phyloP scores from a whole-genome alignment of 2,329 filamentous ascomycete species.

The Exophiala alcalophila region DNA sequence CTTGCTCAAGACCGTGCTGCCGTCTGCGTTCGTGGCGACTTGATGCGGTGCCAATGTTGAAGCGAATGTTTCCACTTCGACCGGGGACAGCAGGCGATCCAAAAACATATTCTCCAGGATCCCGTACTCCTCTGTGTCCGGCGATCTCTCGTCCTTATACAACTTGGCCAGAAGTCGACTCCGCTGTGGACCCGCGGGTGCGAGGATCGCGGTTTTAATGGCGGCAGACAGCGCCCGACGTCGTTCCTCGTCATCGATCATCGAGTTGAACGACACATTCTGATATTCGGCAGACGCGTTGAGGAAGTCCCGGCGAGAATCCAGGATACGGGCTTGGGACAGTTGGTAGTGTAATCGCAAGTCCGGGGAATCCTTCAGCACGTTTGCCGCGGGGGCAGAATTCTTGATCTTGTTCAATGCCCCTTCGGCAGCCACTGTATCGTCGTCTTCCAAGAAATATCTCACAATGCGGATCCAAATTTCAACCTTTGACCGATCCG shows the following conservation, averaged over 20 bases:
- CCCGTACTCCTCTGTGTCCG: conserved; percentile 71
- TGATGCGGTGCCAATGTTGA: conserved; percentile 80
- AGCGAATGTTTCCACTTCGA: conserved; percentile 85
- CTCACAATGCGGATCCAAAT: conserved; percentile 94
- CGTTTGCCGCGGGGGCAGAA: conserved; percentile 66
- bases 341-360: conserved; percentile 83
- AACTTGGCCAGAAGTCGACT: conserved; percentile 76
- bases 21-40: conserved; percentile 83
- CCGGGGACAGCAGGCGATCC: conserved; percentile 73
- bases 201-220: conserved; percentile 87
- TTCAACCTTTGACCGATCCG: conserved; percentile 74
- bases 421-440: conserved; percentile 76
- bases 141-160: conserved; percentile 87
- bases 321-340: conserved; percentile 87
- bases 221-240: conserved; percentile 80
- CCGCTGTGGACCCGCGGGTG: conserved; percentile 81
- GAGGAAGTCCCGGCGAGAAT: conserved; percentile 85
- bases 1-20: conserved; percentile 86
- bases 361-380: conserved; percentile 61
- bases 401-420: conserved; percentile 96
- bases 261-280: conserved; percentile 71
- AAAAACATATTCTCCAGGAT: conserved; percentile 98
- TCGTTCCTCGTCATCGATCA: conserved; percentile 83
- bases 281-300: conserved; percentile 86
- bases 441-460: conserved; percentile 90